phyloP scores from a whole-genome alignment of 208 protist species.

The Wallacemonas rigidus region DNA sequence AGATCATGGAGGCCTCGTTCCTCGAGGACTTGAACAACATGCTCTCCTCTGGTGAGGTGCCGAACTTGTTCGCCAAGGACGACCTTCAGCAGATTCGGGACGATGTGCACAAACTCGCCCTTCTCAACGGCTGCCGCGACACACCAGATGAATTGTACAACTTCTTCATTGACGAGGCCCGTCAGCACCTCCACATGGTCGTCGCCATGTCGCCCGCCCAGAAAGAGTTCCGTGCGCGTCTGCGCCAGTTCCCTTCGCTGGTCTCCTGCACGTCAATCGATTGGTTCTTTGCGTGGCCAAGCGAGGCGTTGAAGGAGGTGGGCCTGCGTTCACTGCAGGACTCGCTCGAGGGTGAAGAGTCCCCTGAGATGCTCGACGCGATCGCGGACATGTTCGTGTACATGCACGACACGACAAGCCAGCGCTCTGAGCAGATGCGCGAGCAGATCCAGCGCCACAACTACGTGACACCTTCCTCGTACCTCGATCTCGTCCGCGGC shows the following conservation, averaged over 20 bases:
- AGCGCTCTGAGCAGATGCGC: slow-evolving; percentile 89
- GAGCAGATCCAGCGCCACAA: slow-evolving; percentile 94
- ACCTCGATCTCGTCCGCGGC: slow-evolving; percentile 95
- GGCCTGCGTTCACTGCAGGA: slow-evolving; percentile 85
- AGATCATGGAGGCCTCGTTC: slow-evolving; percentile 96
- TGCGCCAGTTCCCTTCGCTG: slow-evolving; percentile 98
- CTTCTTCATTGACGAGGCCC: slow-evolving; percentile 96
- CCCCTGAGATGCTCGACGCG: slow-evolving; percentile 72
- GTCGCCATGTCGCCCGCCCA: slow-evolving; percentile 98
- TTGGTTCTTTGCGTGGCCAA: slow-evolving; percentile 98
- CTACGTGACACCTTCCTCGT: slow-evolving; percentile 99
- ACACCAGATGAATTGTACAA: slow-evolving; percentile 93
- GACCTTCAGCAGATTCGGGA: slow-evolving; percentile 95
- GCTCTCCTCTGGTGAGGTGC: slow-evolving; percentile 97
- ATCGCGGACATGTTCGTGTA: slow-evolving; percentile 94
- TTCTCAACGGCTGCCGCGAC: slow-evolving; percentile 86
- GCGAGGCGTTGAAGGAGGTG: slow-evolving; percentile 96
- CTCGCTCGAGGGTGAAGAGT: slow-evolving; percentile 86
- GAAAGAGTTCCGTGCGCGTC: slow-evolving; percentile 93
- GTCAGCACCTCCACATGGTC: slow-evolving; percentile 96
- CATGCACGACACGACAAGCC: slow-evolving; percentile 93
- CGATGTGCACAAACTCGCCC: slow-evolving; percentile 90
- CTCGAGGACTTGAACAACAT: slow-evolving; percentile 99
- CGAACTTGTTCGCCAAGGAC: slow-evolving; percentile 97
- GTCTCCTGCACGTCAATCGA: slow-evolving; percentile 98